Base-by-base conservation (phyloP, 345 rosid genomes). In the Ceriops tagal region DNA sequence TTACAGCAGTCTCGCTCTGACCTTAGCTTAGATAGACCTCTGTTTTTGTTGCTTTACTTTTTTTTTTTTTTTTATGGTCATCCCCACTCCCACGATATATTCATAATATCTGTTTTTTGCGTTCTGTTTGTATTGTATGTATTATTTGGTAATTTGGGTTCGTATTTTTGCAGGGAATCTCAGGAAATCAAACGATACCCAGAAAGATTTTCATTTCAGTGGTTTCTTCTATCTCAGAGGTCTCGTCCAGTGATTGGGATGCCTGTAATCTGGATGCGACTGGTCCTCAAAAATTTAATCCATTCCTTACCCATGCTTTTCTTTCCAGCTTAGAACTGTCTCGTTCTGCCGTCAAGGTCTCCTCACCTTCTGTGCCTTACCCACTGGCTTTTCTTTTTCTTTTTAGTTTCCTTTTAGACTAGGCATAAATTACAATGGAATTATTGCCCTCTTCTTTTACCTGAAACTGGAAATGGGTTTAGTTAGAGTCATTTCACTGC, bases 281-380 rank as follows among this genome's bases (percentile, higher is more conserved):
- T 0, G 77, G 87, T 21, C 85, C 86, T 71, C 84, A 79, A 71
- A 85, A 82, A 65, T 83, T 70, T 72, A 91, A 93, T 76, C 97
- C 98, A 15, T 93, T 93, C 81, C 90, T 93, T 22, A 75, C 77
- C 37, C 84, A 93, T 61, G 91, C 82, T 8, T 93, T 93, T 71
- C 96, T 93, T 71, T 93, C 92, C 5, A 83, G 89, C 83, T 84
- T 93, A 65, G 98, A 93, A 85, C 96, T 89, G 68, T 77, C 98
- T 0, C 68, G 79, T 34, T 86, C 82, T 58, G 87, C 97, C 4
- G 77, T 81, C 56, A 87, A 90, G 97, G 98, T 93, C 35, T 30
- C 18, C 21, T 59, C 59, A 10, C 4, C 24, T 24, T 56, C 16
- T 56, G 31, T 56, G 28, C 28, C 5, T 24, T 56, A 11, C 30